Evolutionary conservation across 192 early-diverging fungal genomes (phyloP), one percentile per base, ranked within the genome.

Genomic region (Dissophora globulifera): DNA sequence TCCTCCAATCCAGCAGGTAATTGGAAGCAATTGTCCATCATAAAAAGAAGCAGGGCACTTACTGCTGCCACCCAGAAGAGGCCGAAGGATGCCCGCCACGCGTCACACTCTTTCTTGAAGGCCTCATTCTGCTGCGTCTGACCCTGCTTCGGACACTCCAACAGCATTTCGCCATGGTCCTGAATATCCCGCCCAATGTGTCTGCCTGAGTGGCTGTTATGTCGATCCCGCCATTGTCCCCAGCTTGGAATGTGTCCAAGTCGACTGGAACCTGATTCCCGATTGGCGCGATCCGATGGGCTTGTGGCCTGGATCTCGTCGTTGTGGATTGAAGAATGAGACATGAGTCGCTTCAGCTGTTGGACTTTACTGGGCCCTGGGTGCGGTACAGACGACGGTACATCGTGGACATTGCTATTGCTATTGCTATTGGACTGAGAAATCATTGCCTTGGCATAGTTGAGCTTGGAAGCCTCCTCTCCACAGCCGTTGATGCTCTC

Each of bases 31-130:
- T n/a, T n/a, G n/a, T n/a, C n/a, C n/a, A n/a, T n/a, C n/a, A n/a
- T n/a, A n/a, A n/a, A n/a, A n/a, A 38, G 35, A 38, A 13, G 35
- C 40, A 31, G 25, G 25, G 20, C 12, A 58, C 52, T 62, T 75
- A 75, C 70, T 29, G 54, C 49, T 12, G 70, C 70, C 3, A 75
- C 70, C 72, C 72, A 76, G 33, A 76, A 76, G 20, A 76, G 63
- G 1, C 72, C 72, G 67, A 76, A 67, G 35, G 58, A 67, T 3
- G 53, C 23, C 3, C 49, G 51, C 72, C 72, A 76, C 3, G 62
- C 43, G 17, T 75, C 70, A 19, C 49, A 60, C 32, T 75, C 62
- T 16, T 53, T 60, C 23, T 45, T 57, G 2, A 35, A 51, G 2
- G 29, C 13, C 15, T 51, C 55, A 23, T 29, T 57, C 10, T 43